Percentiles rank a stretch among this genome's conserved stretches.
Conservation (phyloP, 2,329 filamentous ascomycete species). For the Zymoseptoria tritici region DNA sequence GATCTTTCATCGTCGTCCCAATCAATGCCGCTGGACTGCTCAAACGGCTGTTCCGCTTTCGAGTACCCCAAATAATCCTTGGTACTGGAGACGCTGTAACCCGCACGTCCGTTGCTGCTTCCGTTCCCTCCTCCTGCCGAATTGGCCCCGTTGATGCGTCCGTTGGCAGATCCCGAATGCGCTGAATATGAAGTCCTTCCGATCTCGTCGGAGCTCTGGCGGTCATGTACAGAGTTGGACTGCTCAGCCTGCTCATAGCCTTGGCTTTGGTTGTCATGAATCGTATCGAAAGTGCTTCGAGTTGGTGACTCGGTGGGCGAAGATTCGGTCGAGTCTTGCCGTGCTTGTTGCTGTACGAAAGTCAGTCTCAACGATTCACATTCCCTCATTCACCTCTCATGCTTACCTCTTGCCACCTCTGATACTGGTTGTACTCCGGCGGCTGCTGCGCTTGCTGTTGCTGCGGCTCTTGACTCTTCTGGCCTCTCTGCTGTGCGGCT, state of each 20-base stretch:
- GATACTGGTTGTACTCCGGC: conserved; percentile 31
- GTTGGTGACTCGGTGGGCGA: conserved; percentile 7
- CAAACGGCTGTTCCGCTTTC: conserved; percentile 22
- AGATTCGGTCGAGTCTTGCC: conserved; percentile 19
- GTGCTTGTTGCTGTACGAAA: conserved; percentile 24
- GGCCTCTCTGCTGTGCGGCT: conserved; percentile 29
- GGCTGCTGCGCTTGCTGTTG: conserved; percentile 16
- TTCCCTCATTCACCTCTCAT: neutral
- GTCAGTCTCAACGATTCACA: neutral
- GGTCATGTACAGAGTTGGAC: conserved; percentile 16
- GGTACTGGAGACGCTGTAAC: conserved; percentile 28
- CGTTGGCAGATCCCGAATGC: conserved; percentile 3
- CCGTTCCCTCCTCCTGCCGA: conserved; percentile 5
- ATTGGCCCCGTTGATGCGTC: conserved; percentile 12
- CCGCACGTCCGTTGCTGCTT: conserved; percentile 6
- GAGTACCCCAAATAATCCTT: conserved; percentile 31
- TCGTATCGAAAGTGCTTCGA: conserved; percentile 19
- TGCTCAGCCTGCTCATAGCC: conserved; percentile 10
- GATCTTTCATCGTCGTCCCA: conserved; percentile 28
- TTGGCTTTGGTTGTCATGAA: conserved; percentile 15
- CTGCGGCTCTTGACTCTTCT: conserved; percentile 25
- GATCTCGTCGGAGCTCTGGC: conserved; percentile 18
- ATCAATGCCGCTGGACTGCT: conserved; percentile 15
- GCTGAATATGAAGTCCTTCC: conserved; percentile 14
- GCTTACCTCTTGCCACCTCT: conserved; percentile 33